phyloP scores from a whole-genome alignment of 1,284 basidiomycete species.

The Boletus hoseneyae region DNA sequence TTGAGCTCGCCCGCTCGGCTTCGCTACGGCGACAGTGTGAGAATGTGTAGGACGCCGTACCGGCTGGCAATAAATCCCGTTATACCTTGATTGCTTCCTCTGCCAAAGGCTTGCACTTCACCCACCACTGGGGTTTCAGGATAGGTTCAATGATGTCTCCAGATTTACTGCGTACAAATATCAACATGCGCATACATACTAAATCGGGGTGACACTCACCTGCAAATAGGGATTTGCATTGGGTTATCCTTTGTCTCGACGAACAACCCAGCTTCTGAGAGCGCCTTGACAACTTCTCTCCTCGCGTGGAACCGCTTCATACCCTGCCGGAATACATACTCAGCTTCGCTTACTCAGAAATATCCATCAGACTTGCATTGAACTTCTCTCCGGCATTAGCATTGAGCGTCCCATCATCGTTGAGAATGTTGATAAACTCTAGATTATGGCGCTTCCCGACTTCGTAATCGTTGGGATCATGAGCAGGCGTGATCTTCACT shows the following conservation, averaged over 20 bases:
- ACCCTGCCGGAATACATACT: constrained; percentile 46
- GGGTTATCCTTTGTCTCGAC: constrained; percentile 94
- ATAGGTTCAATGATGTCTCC: constrained; percentile 96
- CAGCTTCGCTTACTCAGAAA: not conserved
- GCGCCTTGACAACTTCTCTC: constrained; percentile 77
- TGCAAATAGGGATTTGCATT: constrained; percentile 93
- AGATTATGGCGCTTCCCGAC: constrained; percentile 88
- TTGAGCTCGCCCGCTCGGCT: constrained; percentile 82
- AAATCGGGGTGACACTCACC: constrained; percentile 39
- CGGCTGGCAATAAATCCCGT: not conserved
- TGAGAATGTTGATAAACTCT: constrained; percentile 93
- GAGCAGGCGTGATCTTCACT: constrained; percentile 99
- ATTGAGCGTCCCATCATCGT: constrained; percentile 97
- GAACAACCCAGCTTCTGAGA: constrained; percentile 86
- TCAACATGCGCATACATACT: not conserved
- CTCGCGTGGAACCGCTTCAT: constrained; percentile 97
- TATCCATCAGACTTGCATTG: constrained; percentile 44
- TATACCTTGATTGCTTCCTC: constrained; percentile 83
- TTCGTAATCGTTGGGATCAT: constrained; percentile 97
- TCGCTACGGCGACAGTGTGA: constrained; percentile 46
- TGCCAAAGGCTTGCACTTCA: constrained; percentile 90
- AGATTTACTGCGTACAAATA: constrained; percentile 64
- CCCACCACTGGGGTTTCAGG: constrained; percentile 99
- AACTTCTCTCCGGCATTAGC: constrained; percentile 83
- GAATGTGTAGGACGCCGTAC: not conserved